Evolutionary conservation across 257 asterid genomes (phyloP).

Genomic region (Verbena officinalis): DNA sequence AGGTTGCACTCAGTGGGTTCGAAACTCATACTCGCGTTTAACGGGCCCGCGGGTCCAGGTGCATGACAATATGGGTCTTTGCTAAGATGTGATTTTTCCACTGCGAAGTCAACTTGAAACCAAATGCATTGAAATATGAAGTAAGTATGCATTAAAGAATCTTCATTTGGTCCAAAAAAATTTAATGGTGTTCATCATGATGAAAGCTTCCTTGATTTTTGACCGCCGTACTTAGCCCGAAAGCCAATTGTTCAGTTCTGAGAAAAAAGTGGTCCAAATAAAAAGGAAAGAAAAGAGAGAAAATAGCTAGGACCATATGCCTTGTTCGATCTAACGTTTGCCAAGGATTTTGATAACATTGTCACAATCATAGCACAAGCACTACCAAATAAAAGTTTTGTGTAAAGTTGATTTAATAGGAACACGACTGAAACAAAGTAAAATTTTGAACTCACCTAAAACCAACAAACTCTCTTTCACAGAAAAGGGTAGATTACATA

Average conservation of each 20-base stretch:
- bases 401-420: conserved; percentile 4
- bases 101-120: not conserved
- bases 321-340: not conserved
- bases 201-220: not conserved
- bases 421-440: conserved; percentile 6
- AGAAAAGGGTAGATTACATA: too few relatives aligned
- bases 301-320: conserved; percentile 13
- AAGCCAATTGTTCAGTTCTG: not conserved
- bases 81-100: not conserved
- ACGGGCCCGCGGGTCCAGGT: too few relatives aligned
- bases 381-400: not conserved
- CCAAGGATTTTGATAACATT: not conserved
- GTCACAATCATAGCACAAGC: conserved; percentile 20
- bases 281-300: too few relatives aligned
- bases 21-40: too few relatives aligned
- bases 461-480: conserved; percentile 15
- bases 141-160: not conserved
- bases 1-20: too few relatives aligned
- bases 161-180: conserved; percentile 4
- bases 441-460: conserved; percentile 25
- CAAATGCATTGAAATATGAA: not conserved
- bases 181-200: not conserved
- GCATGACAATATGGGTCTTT: not conserved
- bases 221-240: not conserved
- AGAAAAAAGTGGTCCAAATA: conserved; percentile 22